These are phyloP conservation scores for Cercospora nicotianae DNA, from an alignment of 2,329 filamentous ascomycete genomes.

Conservation along the genomic window DNA sequence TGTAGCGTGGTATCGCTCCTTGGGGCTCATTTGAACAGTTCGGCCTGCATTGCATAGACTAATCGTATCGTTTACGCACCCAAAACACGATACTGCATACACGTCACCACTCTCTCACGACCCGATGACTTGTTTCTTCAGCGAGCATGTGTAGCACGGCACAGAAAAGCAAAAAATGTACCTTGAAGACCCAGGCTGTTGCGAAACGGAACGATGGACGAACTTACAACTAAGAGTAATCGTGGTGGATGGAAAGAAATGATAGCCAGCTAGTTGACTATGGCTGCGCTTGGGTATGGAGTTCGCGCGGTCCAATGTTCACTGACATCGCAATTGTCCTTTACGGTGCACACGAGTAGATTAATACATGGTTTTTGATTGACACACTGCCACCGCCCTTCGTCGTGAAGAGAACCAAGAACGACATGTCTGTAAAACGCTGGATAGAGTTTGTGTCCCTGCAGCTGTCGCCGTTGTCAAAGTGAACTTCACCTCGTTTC, in stretches of 20 bases:
- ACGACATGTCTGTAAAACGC: background rate
- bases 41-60: constrained; percentile 38
- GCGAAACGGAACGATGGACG: background rate
- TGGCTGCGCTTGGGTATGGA: constrained; percentile 20
- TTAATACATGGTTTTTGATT: constrained; percentile 13
- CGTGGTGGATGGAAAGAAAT: constrained; percentile 10
- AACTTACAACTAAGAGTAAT: constrained; percentile 11
- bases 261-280: background rate
- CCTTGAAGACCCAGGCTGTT: background rate
- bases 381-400: background rate
- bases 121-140: constrained; percentile 23
- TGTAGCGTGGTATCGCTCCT: constrained; percentile 22
- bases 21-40: constrained; percentile 28
- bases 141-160: constrained; percentile 22
- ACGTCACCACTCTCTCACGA: constrained; percentile 23
- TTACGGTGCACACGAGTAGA: constrained; percentile 9
- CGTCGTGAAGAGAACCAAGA: background rate
- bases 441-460: constrained; percentile 4
- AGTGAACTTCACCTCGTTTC: constrained; percentile 14
- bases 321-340: background rate
- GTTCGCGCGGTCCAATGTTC: constrained; percentile 3
- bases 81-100: constrained; percentile 23
- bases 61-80: constrained; percentile 34
- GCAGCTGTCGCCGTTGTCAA: background rate
- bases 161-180: constrained; percentile 15